Evolutionary conservation across 2,329 filamentous ascomycete genomes (phyloP).

Genomic region (Zymoseptoria ardabiliae): DNA sequence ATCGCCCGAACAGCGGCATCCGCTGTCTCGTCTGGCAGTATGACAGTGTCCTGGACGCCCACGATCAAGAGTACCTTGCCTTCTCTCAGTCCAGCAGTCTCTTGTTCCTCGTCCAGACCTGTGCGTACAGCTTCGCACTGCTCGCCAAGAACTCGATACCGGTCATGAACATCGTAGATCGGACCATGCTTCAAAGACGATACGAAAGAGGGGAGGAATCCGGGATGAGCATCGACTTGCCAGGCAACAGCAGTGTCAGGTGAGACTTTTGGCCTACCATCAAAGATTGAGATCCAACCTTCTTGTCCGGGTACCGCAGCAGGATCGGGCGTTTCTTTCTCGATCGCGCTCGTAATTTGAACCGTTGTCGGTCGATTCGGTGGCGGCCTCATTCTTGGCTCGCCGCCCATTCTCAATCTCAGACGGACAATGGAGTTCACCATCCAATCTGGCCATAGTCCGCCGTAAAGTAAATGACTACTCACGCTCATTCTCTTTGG

Average conservation of each 20-base stretch:
- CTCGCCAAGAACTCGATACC: slow-evolving; percentile 53
- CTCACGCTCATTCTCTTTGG: slow-evolving; percentile 52
- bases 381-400: slow-evolving; percentile 2
- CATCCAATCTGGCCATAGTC: slow-evolving; percentile 53
- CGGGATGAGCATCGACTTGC: slow-evolving; percentile 60
- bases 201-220: slow-evolving; percentile 64
- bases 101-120: slow-evolving; percentile 17
- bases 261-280: slow-evolving; percentile 45
- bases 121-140: slow-evolving; percentile 41
- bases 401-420: slow-evolving; percentile 29
- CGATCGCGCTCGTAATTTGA: background rate
- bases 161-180: slow-evolving; percentile 55
- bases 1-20: slow-evolving; percentile 54
- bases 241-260: slow-evolving; percentile 59
- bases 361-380: background rate
- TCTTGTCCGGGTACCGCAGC: background rate
- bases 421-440: slow-evolving; percentile 44
- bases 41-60: slow-evolving; percentile 59
- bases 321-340: background rate
- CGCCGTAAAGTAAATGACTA: slow-evolving; percentile 57
- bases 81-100: slow-evolving; percentile 31
- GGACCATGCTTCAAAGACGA: slow-evolving; percentile 64
- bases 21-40: slow-evolving; percentile 56
- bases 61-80: slow-evolving; percentile 58
- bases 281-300: slow-evolving; percentile 37